Percentiles rank a stretch among this genome's conserved stretches.
Evolutionary conservation across 2,329 filamentous ascomycete species (phyloP).

Genomic region (Diaporthe helianthi): DNA sequence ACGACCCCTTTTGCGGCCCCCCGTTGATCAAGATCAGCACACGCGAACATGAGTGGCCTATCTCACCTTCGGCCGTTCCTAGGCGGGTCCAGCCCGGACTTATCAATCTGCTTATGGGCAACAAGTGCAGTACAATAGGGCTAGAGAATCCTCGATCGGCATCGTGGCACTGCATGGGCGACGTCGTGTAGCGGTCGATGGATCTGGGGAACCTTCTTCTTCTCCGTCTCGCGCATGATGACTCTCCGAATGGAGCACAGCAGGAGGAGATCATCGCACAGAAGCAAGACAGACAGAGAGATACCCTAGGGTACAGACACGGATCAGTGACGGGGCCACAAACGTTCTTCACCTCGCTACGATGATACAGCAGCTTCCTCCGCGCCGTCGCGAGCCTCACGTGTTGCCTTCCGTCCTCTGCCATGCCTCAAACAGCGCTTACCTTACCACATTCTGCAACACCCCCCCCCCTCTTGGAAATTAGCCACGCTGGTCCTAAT

Average conservation of each 20-base stretch:
- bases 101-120: not conserved
- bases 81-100: not conserved
- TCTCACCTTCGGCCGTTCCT: conserved; percentile 21
- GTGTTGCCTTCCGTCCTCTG: conserved; percentile 10
- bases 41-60: not conserved
- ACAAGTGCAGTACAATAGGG: not conserved
- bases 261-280: not conserved
- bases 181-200: not conserved
- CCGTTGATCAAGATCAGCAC: conserved; percentile 19
- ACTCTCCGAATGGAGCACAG: not conserved
- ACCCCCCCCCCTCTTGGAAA: conserved; percentile 19
- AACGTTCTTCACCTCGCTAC: not conserved
- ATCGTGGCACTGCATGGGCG: not conserved
- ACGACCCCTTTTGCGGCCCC: conserved; percentile 27
- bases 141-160: conserved; percentile 1
- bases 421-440: conserved; percentile 12
- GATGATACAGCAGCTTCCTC: not conserved
- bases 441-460: conserved; percentile 18
- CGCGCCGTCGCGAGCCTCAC: not conserved
- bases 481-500: conserved; percentile 27
- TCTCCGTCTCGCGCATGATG: not conserved
- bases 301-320: not conserved
- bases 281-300: not conserved
- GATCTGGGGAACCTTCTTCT: not conserved
- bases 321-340: not conserved